Evolutionary conservation across 257 asterid species (phyloP).

Genomic region (Solanum bulbocastanum): DNA sequence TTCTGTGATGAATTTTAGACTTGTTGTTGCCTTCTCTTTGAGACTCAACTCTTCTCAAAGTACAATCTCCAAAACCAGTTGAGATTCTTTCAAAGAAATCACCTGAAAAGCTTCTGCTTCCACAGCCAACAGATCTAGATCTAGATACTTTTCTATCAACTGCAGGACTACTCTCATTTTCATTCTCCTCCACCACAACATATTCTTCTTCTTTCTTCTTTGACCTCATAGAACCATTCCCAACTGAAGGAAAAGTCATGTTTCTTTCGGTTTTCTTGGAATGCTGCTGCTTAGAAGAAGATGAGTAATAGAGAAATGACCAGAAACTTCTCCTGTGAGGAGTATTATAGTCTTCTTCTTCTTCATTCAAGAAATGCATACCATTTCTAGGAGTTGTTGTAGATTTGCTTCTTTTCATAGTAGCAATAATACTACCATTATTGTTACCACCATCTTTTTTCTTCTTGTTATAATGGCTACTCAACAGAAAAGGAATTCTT

Average conservation of each 20-base stretch:
- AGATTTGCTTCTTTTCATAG: conserved; percentile 79
- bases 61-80: conserved; percentile 95
- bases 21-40: conserved; percentile 77
- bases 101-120: conserved; percentile 94
- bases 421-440: not conserved
- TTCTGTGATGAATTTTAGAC: conserved; percentile 28
- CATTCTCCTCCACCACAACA: conserved; percentile 60
- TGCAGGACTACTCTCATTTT: conserved; percentile 31
- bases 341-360: conserved; percentile 29
- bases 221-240: conserved; percentile 5
- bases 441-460: conserved; percentile 4
- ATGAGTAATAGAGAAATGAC: conserved; percentile 68
- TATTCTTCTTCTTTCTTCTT: conserved; percentile 46
- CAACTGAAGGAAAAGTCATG: conserved; percentile 21
- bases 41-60: conserved; percentile 85
- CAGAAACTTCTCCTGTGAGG: conserved; percentile 57
- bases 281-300: conserved; percentile 5
- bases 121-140: conserved; percentile 98
- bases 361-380: conserved; percentile 39
- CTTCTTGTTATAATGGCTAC: conserved; percentile 36
- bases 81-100: conserved; percentile 93
- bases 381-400: conserved; percentile 50
- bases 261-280: conserved; percentile 26
- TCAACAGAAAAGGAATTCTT: conserved; percentile 44
- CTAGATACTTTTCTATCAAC: conserved; percentile 79